Base-by-base conservation (phyloP, 2,329 filamentous ascomycete genomes). In the Ceratocystis papillata region DNA sequence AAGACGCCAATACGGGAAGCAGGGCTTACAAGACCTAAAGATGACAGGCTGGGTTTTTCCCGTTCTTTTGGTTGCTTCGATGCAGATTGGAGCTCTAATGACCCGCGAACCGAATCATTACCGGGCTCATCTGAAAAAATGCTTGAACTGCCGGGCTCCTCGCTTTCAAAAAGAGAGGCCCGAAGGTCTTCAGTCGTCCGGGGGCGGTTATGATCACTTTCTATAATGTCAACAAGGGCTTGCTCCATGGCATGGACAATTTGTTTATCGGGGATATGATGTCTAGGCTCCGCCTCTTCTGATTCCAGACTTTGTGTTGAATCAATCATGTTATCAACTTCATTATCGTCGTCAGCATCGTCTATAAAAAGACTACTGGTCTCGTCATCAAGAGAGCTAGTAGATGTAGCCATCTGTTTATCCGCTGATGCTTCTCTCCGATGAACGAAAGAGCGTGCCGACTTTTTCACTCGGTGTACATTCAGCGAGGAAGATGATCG, bases 231-330 rank as follows among this genome's bases (percentile, higher is more conserved):
- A 70, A 88, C 96, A 62, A 99, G 79, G 17, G 92, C 94, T 70
- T 89, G 85, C 74, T 97, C 92, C 83, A 99, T 93, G 2, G 90
- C 93, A 75, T 95, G 85, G 5, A 99, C 91, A 33, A 96, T 87
- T 68, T 87, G 83, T 0, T 83, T 88, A 71, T 96, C 88, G 5
- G 88, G 87, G 0, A 79, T 79, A 25, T 79, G 79, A 67, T 80
- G 80, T 8, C 63, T 64, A 12, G 66, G 63, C 57, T 81, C 79
- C 6, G 69, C 55, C 53, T 90, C 88, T 61, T 90, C 88, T 60
- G 87, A 86, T 25, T 92, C 89, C 7, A 96, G 78, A 70, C 91
- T 96, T 63, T 90, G 83, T 0, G 89, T 82, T 1, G 92, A 96
- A 69, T 85, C 83, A 46, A 75, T 76, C 72, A 89, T 80, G 59